Conservation (phyloP, 768 basidiomycete genomes). For the Auricularia heimuer region DNA sequence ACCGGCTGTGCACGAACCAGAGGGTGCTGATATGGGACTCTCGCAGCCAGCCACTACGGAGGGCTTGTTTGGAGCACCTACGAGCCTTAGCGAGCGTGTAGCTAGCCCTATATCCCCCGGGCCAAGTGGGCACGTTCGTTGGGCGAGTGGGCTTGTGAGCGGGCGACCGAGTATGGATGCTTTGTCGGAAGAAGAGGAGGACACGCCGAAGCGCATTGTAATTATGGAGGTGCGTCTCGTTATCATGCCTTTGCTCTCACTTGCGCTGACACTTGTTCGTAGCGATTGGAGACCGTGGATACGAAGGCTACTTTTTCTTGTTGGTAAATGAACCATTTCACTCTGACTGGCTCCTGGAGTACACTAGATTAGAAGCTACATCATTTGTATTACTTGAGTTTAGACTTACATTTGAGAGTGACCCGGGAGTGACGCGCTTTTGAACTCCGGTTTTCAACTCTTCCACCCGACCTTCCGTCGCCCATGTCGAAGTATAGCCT, state of each 20-base stretch:
- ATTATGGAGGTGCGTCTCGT: not conserved
- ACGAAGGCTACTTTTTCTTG: not conserved
- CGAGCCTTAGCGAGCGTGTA: not conserved
- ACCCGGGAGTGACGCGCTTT: not conserved
- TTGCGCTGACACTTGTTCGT: not conserved
- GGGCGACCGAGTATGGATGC: not conserved
- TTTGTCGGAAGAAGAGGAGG: not conserved
- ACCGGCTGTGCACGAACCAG: not conserved
- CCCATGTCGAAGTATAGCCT: not conserved
- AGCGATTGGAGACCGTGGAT: not conserved
- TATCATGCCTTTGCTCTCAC: not conserved
- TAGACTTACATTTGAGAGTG: not conserved
- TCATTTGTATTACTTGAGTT: not conserved
- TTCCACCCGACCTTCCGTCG: not conserved
- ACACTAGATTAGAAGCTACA: not conserved
- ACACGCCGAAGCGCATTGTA: conserved; percentile 1
- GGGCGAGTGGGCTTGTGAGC: not conserved
- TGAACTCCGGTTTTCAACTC: not conserved
- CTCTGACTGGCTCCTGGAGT: not conserved
- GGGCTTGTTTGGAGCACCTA: not conserved
- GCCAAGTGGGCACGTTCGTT: not conserved
- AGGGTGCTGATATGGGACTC: not conserved
- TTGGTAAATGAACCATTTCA: not conserved
- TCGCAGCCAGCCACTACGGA: not conserved
- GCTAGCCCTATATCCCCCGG: not conserved